phyloP scores from a whole-genome alignment of 495 filamentous ascomycete species.

The Penicillium cosmopolitanum region DNA sequence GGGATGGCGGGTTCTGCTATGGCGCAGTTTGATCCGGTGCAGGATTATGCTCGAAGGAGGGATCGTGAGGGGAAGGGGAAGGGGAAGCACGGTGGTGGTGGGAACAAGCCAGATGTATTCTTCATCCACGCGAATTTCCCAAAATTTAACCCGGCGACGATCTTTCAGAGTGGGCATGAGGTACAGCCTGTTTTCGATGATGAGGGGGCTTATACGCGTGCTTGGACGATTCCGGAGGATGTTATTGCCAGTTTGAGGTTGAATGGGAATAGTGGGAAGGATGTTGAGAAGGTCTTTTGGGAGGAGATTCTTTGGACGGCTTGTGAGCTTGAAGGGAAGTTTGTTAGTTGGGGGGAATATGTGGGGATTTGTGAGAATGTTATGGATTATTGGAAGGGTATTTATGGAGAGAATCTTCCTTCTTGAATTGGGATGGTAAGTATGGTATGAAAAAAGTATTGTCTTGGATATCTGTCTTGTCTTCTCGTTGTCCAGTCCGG shows the following conservation, averaged over 20 bases:
- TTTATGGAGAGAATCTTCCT: slow-evolving; percentile 16
- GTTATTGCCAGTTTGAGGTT: slow-evolving; percentile 31
- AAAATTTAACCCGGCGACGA: slow-evolving; percentile 51
- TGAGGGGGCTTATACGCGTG: slow-evolving; percentile 40
- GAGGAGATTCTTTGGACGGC: slow-evolving; percentile 49
- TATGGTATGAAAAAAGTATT: background rate
- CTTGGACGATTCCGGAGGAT: slow-evolving; percentile 48
- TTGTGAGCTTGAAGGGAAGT: slow-evolving; percentile 49
- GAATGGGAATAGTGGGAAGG: slow-evolving; percentile 27
- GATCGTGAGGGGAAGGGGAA: too few relatives aligned
- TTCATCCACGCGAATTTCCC: slow-evolving; percentile 53
- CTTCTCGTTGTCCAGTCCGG: too few relatives aligned
- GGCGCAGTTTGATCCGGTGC: slow-evolving; percentile 42
- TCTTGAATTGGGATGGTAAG: too few relatives aligned
- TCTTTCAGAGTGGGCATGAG: slow-evolving; percentile 37
- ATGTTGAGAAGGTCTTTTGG: slow-evolving; percentile 57
- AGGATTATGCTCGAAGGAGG: slow-evolving; percentile 28
- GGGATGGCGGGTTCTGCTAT: slow-evolving; percentile 39
- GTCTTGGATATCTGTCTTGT: slow-evolving; percentile 4
- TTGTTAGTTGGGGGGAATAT: slow-evolving; percentile 36
- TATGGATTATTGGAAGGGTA: slow-evolving; percentile 25
- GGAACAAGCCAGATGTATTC: slow-evolving; percentile 29
- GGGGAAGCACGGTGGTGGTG: too few relatives aligned
- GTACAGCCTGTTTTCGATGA: slow-evolving; percentile 40
- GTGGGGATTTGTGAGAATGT: slow-evolving; percentile 37